Conservation (phyloP, 2,329 filamentous ascomycete species). For the Cordyceps fumosorosea region DNA sequence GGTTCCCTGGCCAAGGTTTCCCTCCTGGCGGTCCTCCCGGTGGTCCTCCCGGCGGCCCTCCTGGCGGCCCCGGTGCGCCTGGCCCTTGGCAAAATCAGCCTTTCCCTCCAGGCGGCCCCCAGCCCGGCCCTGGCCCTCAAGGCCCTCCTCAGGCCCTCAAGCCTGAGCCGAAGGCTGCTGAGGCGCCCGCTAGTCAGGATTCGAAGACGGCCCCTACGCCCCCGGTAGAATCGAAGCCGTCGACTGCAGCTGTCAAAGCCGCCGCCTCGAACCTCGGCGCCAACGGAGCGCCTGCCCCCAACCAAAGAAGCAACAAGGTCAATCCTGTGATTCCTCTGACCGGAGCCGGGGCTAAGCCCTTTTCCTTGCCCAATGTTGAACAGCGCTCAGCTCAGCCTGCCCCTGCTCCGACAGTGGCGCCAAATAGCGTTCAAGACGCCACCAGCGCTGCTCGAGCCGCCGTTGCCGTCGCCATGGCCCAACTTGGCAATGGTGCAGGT, state of each 20-base stretch:
- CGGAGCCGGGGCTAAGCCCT: constrained; percentile 35
- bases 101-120: constrained; percentile 56
- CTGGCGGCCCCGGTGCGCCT: constrained; percentile 29
- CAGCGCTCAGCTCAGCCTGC: constrained; percentile 24
- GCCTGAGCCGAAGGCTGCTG: constrained; percentile 26
- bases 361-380: constrained; percentile 26
- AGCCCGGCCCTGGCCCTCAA: constrained; percentile 16
- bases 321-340: constrained; percentile 61
- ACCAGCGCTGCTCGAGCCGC: constrained; percentile 70
- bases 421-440: constrained; percentile 51
- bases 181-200: constrained; percentile 37
- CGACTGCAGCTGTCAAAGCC: constrained; percentile 34
- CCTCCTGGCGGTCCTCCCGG: constrained; percentile 39
- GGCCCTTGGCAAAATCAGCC: constrained; percentile 47
- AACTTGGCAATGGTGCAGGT: constrained; percentile 44
- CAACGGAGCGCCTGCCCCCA: constrained; percentile 20
- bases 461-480: constrained; percentile 75
- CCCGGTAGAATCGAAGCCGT: constrained; percentile 63
- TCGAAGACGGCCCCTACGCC: constrained; percentile 56
- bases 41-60: constrained; percentile 30
- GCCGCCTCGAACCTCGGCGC: constrained; percentile 38
- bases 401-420: constrained; percentile 29
- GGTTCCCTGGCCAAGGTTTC: constrained; percentile 76
- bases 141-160: constrained; percentile 33
- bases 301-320: constrained; percentile 40